Base-by-base conservation (phyloP, 2,329 filamentous ascomycete genomes). In the Bipolaris victoriae region DNA sequence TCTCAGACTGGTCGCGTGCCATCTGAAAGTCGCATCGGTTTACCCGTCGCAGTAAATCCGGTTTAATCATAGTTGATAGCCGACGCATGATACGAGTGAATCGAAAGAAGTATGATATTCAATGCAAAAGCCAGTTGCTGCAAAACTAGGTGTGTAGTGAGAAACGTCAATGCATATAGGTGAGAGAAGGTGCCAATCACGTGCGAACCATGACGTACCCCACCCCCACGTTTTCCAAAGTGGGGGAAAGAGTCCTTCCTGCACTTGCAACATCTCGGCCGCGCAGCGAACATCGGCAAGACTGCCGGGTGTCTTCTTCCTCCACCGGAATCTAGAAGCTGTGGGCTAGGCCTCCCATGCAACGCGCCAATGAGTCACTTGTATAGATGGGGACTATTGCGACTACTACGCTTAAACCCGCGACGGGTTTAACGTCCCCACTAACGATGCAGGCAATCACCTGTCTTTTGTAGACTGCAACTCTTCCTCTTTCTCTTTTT, bases 341-440 rank as follows among this genome's bases (percentile, higher is more conserved):
- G 29, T 11, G 7, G 29, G 20, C 18, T 31, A 44, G 37, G 24
- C 55, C 44, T 49, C 7, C 49, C n/a, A 46, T 20, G 43, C 35
- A 20, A 13, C 10, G 29, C 47, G 44, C 45, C 33, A 35, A 50
- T 60, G 57, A 62, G 36, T 62, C 57, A 58, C 37, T 15, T 29
- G 9, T 29, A 29, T 33, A 37, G 35, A 43, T 26, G 48, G 29
- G 10, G 24, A 44, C 20, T 13, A 16, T 44, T 18, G 10, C 15
- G 22, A 39, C 22, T 39, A 39, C 22, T 29, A 37, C 48, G 26
- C 26, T 62, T 63, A 63, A 52, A 55, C 45, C 61, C 55, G 61
- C 13, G 9, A 16, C 59, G 58, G 61, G 41, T 51, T 55, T 61
- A 61, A 58, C 33, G 45, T 31, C 41, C n/a, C 29, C 53, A 53